Evolutionary conservation across 371 early-diverging fungal species (phyloP).

Genomic region (Actinomortierella wolfii): DNA sequence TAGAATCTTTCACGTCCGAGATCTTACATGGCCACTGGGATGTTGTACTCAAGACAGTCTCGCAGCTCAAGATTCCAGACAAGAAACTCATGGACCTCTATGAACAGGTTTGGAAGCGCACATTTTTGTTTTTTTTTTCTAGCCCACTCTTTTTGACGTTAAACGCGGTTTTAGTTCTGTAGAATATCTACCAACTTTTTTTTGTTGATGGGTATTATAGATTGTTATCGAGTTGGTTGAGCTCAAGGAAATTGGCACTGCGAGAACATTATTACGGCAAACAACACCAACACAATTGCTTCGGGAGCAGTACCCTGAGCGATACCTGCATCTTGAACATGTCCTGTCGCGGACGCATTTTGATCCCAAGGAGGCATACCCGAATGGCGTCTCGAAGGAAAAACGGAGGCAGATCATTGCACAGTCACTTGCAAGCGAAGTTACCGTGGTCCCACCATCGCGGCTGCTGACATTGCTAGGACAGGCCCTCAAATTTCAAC

Average conservation of each 20-base stretch:
- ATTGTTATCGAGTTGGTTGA: constrained; percentile 88
- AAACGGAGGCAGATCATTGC: constrained; percentile 77
- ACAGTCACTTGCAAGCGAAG: constrained; percentile 69
- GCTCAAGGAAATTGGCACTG: constrained; percentile 80
- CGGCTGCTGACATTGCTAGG: constrained; percentile 81
- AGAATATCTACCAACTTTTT: no score
- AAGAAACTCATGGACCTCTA: constrained; percentile 81
- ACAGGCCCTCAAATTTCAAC: constrained; percentile 87
- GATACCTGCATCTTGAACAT: constrained; percentile 82
- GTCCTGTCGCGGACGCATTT: constrained; percentile 69
- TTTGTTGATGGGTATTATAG: no score
- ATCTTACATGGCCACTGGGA: constrained; percentile 89
- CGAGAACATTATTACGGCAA: constrained; percentile 82
- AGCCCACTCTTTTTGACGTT: neutral
- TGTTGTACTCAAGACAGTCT: constrained; percentile 73
- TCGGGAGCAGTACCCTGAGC: constrained; percentile 72
- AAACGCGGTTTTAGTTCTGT: no score
- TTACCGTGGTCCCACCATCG: constrained; percentile 78
- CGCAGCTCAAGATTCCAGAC: constrained; percentile 68
- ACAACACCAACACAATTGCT: constrained; percentile 85
- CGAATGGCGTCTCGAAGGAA: constrained; percentile 63
- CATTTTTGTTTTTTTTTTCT: neutral
- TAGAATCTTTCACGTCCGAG: constrained; percentile 69
- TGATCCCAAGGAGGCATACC: constrained; percentile 62
- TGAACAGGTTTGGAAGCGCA: constrained; percentile 72